Evolutionary conservation across 1,139 yeast species (phyloP), one percentile per base, ranked within the genome.

Genomic region (Hyphopichia burtonii): DNA sequence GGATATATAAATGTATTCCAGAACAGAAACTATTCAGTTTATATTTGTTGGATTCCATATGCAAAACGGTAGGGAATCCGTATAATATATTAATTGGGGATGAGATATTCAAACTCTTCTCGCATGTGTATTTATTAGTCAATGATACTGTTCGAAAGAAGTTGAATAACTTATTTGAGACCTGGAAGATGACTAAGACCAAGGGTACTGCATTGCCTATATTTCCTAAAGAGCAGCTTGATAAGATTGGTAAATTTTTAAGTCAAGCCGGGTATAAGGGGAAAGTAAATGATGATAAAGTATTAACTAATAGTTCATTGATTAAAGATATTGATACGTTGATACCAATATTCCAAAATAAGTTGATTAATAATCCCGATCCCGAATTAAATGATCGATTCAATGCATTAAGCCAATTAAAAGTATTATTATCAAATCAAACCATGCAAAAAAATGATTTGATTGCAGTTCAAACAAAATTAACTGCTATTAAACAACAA

Each of bases 31-130:
- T 93, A 42, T 93, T 80, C 54, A 82, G 94, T 3, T 73, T 93
- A 50, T 93, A 91, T 59, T 74, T 91, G 39, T 66, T 93, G 44
- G 99, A 93, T 61, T 90, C 97, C n/a, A 86, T 93, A 37, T 86
- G 95, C 64, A 93, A 93, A 63, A 87, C 84, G 53, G 84, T 89
- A 18, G 97, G 97, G 6, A 78, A 82, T 46, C 97, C 98, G 1
- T 93, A 91, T 59, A 87, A 90, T 30, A 73, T 82, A 10, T 65
- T 86, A 45, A 82, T 91, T 58, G 86, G 90, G 5, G 78, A 67
- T 41, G 83, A 82, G 40, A 68, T 89, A 34, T 83, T 74, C 65
- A 78, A 74, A 52, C 68, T 87, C 2, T 93, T 85, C 62, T 82
- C 88, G 20, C 83, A 81, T 48, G 84, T 91, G 2, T 94, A 88